Conservation (phyloP, 495 filamentous ascomycete species). For the Cladorrhinum samala region DNA sequence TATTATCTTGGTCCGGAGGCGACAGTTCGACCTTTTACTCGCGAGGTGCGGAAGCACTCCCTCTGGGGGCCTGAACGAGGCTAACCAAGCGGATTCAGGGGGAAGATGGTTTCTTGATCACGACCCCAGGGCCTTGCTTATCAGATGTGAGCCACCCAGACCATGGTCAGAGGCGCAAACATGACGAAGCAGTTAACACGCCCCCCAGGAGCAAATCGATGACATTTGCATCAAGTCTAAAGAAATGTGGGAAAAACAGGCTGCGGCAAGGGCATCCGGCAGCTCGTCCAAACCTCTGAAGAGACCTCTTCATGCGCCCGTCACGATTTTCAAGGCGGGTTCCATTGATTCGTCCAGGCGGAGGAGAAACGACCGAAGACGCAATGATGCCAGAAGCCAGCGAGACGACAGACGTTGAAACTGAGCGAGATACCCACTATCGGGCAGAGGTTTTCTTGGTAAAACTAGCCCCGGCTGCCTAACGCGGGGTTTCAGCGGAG, state of each 20-base stretch:
- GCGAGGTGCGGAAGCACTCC: slow-evolving; percentile 34
- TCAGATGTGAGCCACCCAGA: slow-evolving; percentile 43
- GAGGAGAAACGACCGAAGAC: slow-evolving; percentile 25
- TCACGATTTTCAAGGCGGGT: slow-evolving; percentile 42
- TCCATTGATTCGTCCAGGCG: slow-evolving; percentile 25
- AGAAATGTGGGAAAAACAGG: slow-evolving; percentile 51
- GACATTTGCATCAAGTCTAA: slow-evolving; percentile 52
- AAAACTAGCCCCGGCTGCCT: slow-evolving; percentile 16
- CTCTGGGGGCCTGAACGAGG: slow-evolving; percentile 10
- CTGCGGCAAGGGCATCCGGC: slow-evolving; percentile 44
- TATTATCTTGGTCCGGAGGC: slow-evolving; percentile 50
- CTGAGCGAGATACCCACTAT: slow-evolving; percentile 9
- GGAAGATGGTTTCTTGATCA: slow-evolving; percentile 52
- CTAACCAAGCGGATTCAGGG: slow-evolving; percentile 38
- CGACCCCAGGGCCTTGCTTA: slow-evolving; percentile 47
- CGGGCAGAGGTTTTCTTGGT: slow-evolving; percentile 5
- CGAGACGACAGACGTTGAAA: slow-evolving; percentile 24
- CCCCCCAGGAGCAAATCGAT: slow-evolving; percentile 49
- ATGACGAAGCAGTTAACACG: slow-evolving; percentile 25
- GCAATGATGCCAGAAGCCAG: slow-evolving; percentile 18
- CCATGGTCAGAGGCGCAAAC: background rate
- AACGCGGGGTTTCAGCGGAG: slow-evolving; percentile 8
- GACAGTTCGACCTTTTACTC: slow-evolving; percentile 48
- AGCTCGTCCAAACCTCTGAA: slow-evolving; percentile 45
- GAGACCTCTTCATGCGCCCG: slow-evolving; percentile 48